Evolutionary conservation across 2,329 filamentous ascomycete genomes (phyloP).

Genomic region (Phoma sp.): DNA sequence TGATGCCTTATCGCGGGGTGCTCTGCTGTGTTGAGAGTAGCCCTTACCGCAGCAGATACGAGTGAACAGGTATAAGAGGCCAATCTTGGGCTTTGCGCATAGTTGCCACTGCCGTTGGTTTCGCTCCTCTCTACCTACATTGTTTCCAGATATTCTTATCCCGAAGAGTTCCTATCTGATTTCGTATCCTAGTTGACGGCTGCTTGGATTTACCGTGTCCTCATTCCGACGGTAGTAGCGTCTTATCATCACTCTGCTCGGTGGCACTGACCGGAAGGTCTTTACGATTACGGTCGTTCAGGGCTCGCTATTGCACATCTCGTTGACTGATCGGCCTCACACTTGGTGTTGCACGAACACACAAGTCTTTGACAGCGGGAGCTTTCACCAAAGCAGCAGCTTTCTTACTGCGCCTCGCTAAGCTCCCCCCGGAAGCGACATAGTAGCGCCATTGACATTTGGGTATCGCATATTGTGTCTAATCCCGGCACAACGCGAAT

Average conservation of each 20-base stretch:
- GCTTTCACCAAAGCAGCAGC: slow-evolving; percentile 12
- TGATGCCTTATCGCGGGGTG: slow-evolving; percentile 18
- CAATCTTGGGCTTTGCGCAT: neutral
- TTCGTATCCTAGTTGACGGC: neutral
- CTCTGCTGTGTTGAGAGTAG: slow-evolving; percentile 15
- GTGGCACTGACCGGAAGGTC: neutral
- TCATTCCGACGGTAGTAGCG: too few relatives aligned
- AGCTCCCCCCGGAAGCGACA: slow-evolving; percentile 5
- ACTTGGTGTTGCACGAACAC: slow-evolving; percentile 3
- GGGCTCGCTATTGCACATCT: neutral
- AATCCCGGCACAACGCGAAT: neutral
- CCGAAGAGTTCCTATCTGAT: neutral
- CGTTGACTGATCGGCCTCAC: neutral
- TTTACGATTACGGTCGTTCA: neutral
- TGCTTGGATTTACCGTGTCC: neutral
- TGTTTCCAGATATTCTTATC: neutral
- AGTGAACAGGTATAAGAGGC: slow-evolving; percentile 11
- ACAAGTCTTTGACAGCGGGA: slow-evolving; percentile 6
- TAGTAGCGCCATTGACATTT: slow-evolving; percentile 4
- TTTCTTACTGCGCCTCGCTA: slow-evolving; percentile 10
- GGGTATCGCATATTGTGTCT: neutral
- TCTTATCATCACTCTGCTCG: too few relatives aligned
- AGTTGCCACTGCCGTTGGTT: neutral
- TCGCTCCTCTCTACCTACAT: neutral
- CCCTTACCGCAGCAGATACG: slow-evolving; percentile 16